These are phyloP conservation scores for Lodderomyces pseudojiufengensis DNA, from an alignment of 1,139 yeast species.

Conservation along the genomic window DNA sequence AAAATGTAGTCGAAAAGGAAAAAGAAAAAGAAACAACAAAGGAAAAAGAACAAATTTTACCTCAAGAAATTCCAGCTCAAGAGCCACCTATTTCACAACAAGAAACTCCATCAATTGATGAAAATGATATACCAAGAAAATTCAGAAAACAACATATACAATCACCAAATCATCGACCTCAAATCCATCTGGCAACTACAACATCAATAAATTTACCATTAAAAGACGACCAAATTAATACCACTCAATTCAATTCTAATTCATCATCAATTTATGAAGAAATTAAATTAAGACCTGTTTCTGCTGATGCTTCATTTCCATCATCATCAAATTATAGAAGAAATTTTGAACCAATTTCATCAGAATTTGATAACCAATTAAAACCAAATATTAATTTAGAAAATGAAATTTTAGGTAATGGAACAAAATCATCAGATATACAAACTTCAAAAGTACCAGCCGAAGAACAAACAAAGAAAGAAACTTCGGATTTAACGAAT, in stretches of 20 bases:
- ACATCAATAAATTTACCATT: background rate
- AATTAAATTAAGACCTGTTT: constrained; percentile 2
- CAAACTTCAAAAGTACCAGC: too few relatives aligned
- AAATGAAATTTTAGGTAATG: background rate
- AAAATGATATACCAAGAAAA: constrained; percentile 4
- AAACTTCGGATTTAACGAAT: background rate
- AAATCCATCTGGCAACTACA: constrained; percentile 2
- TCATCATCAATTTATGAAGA: background rate
- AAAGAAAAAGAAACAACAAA: background rate
- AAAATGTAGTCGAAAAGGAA: background rate
- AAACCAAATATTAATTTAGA: background rate
- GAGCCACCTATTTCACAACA: too few relatives aligned
- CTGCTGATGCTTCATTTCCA: constrained; percentile 3
- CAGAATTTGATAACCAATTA: too few relatives aligned
- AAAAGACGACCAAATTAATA: background rate
- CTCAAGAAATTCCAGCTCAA: too few relatives aligned
- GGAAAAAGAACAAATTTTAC: too few relatives aligned
- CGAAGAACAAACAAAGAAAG: too few relatives aligned
- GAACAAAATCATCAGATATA: background rate
- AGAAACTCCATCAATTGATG: too few relatives aligned
- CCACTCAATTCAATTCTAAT: background rate
- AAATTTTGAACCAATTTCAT: background rate
- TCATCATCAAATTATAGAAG: background rate
- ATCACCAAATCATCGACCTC: constrained; percentile 1
- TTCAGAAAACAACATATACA: constrained; percentile 1